Percentiles rank a stretch among this genome's conserved stretches.
These are phyloP conservation scores for Elsinoe necatrix DNA, from an alignment of 2,329 filamentous ascomycete species.

Conservation along the genomic window DNA sequence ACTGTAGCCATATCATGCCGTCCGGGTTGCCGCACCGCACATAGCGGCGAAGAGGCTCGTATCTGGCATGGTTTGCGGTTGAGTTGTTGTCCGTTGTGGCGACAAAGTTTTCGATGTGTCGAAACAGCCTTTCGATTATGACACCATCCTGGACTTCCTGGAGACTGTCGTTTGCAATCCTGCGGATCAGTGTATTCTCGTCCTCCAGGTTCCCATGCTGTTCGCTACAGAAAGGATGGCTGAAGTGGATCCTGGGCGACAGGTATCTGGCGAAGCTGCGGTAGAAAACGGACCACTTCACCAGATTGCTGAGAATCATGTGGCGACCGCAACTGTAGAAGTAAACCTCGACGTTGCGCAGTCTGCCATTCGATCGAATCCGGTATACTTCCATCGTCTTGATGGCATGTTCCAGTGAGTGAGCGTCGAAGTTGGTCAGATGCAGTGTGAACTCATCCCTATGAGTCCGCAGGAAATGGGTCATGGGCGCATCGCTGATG, in stretches of 20 bases:
- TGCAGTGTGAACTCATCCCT: neutral
- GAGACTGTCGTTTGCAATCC: neutral
- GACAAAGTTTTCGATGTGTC: neutral
- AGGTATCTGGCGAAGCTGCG: neutral
- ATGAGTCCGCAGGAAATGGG: neutral
- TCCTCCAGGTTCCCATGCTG: neutral
- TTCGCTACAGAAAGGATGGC: neutral
- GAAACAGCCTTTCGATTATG: neutral
- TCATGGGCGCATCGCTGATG: neutral
- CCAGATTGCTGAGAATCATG: neutral
- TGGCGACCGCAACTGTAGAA: neutral
- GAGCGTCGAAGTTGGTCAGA: conserved; percentile 6
- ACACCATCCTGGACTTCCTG: too few relatives aligned
- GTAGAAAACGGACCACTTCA: conserved; percentile 6
- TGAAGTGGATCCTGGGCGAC: neutral
- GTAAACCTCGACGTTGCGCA: conserved; percentile 6
- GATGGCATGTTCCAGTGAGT: conserved; percentile 3
- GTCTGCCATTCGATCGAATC: neutral
- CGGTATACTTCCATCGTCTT: neutral
- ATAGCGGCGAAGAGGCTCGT: neutral
- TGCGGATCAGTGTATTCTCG: neutral
- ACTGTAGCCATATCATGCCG: neutral
- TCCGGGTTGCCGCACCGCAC: neutral
- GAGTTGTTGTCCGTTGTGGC: neutral
- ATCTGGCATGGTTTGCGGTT: neutral